Base-by-base conservation (phyloP, 1,139 yeast species). In the Scheffersomyces lignicola region DNA sequence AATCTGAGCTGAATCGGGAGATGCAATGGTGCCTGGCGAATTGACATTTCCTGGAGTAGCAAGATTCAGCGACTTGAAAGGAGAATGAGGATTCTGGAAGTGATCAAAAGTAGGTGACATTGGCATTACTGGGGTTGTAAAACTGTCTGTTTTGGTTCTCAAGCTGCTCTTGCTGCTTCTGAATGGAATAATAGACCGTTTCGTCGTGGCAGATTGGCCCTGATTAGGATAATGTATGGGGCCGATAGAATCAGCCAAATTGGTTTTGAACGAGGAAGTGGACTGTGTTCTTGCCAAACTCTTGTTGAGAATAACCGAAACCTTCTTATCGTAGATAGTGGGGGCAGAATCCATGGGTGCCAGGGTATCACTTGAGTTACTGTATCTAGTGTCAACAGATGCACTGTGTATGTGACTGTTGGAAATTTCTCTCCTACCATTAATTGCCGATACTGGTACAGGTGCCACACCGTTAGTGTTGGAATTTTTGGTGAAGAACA, bases 401-500 rank as follows among this genome's bases (percentile, higher is more conserved):
- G 72, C 69, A 30, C 74, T 62, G 36, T 78, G 73, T 21, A 53
- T 56, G 47, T 76, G 82, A 35, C 43, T 44, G 24, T 34, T 39
- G 12, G 43, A 32, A 38, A 42, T 13, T 12, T 28, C 34, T 22
- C 44, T 36, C 7, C 39, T 34, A 14, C 31, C 35, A 22, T 32
- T 39, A 12, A 25, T 31, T 16, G 14, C 28, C 9, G 34, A 31
- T 12, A 16, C 31, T 27, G 32, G 39, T 14, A 33, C 27, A 21
- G 32, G 41, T 37, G 37, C 36, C 10, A 46, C 36, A n/a, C 45
- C 44, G 32, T 49, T 47, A 18, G 49, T 56, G 24, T 65, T 62
- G 14, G 62, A 58, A 38, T 84, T 94, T 35, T 81, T 83, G 0
- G 96, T 86, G 62, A 92, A 92, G 56, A 92, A 92, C 9, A 92